A percentile compares a stretch with the other conserved stretches of the same genome.
Conservation (phyloP, 2,329 filamentous ascomycete genomes). For the Neurospora sp. region DNA sequence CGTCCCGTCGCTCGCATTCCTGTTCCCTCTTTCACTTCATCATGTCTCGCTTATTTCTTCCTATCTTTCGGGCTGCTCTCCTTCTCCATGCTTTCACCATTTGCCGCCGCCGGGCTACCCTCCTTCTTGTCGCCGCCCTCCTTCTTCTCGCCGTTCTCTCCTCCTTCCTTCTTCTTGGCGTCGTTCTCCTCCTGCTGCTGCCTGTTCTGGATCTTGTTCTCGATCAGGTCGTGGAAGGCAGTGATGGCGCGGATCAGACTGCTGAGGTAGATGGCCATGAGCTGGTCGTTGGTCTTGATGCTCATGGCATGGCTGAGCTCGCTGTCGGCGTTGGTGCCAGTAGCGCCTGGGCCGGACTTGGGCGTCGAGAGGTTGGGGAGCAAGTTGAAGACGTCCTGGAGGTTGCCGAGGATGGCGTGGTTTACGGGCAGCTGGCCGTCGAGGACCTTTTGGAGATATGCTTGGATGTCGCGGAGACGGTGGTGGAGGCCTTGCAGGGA, state of each 20-base stretch:
- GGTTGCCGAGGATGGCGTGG: slow-evolving; percentile 91
- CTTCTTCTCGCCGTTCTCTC: slow-evolving; percentile 47
- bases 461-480: slow-evolving; percentile 86
- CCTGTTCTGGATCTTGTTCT: slow-evolving; percentile 99
- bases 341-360: slow-evolving; percentile 48
- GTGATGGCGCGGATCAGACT: slow-evolving; percentile 96
- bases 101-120: slow-evolving; percentile 25
- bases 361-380: slow-evolving; percentile 91
- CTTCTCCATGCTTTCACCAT: slow-evolving; percentile 33
- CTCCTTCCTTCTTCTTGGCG: slow-evolving; percentile 58
- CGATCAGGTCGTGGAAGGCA: slow-evolving; percentile 96
- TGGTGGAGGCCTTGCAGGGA: slow-evolving; percentile 93
- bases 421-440: slow-evolving; percentile 90
- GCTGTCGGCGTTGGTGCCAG: slow-evolving; percentile 53
- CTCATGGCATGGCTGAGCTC: slow-evolving; percentile 96
- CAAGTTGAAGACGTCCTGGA: slow-evolving; percentile 99
- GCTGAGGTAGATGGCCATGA: slow-evolving; percentile 96
- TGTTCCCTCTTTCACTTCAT: slow-evolving; percentile 12
- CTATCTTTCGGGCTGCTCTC: slow-evolving; percentile 35
- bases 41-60: slow-evolving; percentile 28
- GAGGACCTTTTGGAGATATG: slow-evolving; percentile 92
- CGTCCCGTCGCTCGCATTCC: slow-evolving; percentile 2
- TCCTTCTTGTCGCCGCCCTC: slow-evolving; percentile 51
- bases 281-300: slow-evolving; percentile 97
- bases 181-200: slow-evolving; percentile 96